These are phyloP conservation scores for Pulveroboletus ravenelii DNA, from an alignment of 768 basidiomycete species.

Conservation along the genomic window DNA sequence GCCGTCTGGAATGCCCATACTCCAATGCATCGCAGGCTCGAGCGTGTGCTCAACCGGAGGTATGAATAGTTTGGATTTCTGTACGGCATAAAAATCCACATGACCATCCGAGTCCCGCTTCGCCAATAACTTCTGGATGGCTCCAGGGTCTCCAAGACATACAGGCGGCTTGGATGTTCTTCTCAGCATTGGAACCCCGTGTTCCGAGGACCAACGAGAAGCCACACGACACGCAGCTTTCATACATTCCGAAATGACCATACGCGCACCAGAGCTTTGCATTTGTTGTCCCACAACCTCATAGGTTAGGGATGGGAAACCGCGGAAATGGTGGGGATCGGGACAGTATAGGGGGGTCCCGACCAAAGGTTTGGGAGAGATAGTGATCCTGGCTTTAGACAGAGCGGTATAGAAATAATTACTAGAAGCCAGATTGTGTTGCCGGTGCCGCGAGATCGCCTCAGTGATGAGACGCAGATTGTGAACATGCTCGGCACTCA, in stretches of 20 bases:
- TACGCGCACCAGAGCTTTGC: conserved; percentile 40
- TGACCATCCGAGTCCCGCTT: conserved; percentile 43
- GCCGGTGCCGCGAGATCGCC: conserved; percentile 24
- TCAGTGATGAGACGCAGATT: conserved; percentile 31
- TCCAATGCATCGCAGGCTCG: conserved; percentile 59
- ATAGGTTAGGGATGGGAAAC: conserved; percentile 51
- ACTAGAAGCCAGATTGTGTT: conserved; percentile 17
- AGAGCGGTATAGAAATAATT: conserved; percentile 25
- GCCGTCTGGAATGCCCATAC: conserved; percentile 60
- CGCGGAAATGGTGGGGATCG: conserved; percentile 36
- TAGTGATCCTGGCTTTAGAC: conserved; percentile 25
- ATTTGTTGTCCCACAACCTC: conserved; percentile 29
- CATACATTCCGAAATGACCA: conserved; percentile 75
- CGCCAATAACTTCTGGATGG: conserved; percentile 43
- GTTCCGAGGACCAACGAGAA: conserved; percentile 64
- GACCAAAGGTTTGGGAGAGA: conserved; percentile 28
- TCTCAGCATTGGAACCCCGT: conserved; percentile 58
- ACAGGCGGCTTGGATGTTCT: conserved; percentile 39
- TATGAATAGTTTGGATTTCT: conserved; percentile 32
- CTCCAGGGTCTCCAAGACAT: conserved; percentile 27
- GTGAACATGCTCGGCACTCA: conserved; percentile 20
- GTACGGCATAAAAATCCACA: conserved; percentile 37
- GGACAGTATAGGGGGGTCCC: conserved; percentile 28
- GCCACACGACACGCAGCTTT: conserved; percentile 72
- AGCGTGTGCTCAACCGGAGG: conserved; percentile 43